These are phyloP conservation scores for Heliamphora pulchella DNA, from an alignment of 179 eudicot genomes.

Conservation along the genomic window DNA sequence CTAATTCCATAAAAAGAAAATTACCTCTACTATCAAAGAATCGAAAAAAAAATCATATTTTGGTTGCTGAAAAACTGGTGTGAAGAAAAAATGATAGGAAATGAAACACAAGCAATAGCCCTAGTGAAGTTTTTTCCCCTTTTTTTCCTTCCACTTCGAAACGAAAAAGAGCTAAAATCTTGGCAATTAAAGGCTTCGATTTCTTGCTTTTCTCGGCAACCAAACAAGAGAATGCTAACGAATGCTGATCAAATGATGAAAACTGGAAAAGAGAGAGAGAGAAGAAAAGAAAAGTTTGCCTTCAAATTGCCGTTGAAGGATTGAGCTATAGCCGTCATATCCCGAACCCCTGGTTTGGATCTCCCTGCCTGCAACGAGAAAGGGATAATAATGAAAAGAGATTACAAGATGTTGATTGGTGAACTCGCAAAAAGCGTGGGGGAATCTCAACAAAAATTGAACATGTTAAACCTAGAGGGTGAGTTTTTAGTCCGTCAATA, in stretches of 20 bases:
- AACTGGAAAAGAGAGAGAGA: background rate
- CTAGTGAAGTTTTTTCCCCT: too few species aligned
- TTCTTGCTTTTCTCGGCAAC: background rate
- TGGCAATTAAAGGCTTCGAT: too few species aligned
- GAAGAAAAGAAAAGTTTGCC: conserved; percentile 13
- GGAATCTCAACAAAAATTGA: too few species aligned
- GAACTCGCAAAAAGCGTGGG: background rate
- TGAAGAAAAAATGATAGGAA: background rate
- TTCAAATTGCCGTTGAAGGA: conserved; percentile 30
- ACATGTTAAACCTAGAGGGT: too few species aligned
- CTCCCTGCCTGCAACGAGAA: background rate
- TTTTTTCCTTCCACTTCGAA: background rate
- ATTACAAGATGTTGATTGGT: background rate
- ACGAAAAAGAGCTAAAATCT: too few species aligned
- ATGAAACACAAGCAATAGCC: background rate
- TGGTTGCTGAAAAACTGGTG: background rate
- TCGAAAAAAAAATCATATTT: background rate
- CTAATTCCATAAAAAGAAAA: background rate
- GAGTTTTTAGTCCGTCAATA: too few species aligned
- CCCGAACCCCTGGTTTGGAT: background rate
- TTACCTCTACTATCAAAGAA: background rate
- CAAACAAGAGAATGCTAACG: background rate
- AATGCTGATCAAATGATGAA: background rate
- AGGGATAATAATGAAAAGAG: background rate
- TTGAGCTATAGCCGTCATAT: conserved; percentile 29